Conservation (phyloP, 768 basidiomycete species). For the Tricholoma hemisulphureum region DNA sequence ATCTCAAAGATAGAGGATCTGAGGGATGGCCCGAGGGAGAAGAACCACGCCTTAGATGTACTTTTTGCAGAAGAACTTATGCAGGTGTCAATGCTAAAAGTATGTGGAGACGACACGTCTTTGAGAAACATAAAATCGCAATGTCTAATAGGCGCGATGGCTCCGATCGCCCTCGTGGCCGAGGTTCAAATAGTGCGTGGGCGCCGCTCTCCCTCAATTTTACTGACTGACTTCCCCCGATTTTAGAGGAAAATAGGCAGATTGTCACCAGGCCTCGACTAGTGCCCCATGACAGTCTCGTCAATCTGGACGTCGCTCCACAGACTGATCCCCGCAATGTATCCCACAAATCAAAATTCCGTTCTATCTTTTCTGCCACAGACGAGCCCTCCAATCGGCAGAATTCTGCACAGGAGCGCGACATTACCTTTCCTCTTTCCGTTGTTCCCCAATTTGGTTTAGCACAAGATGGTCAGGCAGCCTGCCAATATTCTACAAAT, state of each 20-base stretch:
- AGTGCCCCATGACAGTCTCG: conserved; percentile 41
- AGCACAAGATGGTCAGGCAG: conserved; percentile 13
- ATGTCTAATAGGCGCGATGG: conserved; percentile 84
- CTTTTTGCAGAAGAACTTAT: conserved; percentile 81
- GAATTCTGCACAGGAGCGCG: conserved; percentile 13
- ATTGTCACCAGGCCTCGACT: conserved; percentile 26
- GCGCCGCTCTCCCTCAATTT: background rate
- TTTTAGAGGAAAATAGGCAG: conserved; percentile 59
- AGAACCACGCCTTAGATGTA: conserved; percentile 77
- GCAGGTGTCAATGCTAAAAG: conserved; percentile 88
- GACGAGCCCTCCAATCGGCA: conserved; percentile 22
- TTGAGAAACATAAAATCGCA: conserved; percentile 87
- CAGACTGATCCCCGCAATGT: conserved; percentile 33
- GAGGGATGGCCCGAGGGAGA: conserved; percentile 81
- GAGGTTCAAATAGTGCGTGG: conserved; percentile 62
- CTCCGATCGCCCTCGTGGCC: conserved; percentile 59
- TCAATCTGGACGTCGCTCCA: conserved; percentile 41
- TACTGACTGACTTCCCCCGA: background rate
- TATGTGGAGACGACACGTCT: conserved; percentile 89
- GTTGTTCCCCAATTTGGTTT: conserved; percentile 7
- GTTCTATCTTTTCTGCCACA: conserved; percentile 31
- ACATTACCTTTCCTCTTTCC: background rate
- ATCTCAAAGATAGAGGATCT: conserved; percentile 62
- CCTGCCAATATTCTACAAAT: conserved; percentile 14
- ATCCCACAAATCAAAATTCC: conserved; percentile 46